phyloP scores from a whole-genome alignment of 768 basidiomycete genomes.

The Collybia nuda region DNA sequence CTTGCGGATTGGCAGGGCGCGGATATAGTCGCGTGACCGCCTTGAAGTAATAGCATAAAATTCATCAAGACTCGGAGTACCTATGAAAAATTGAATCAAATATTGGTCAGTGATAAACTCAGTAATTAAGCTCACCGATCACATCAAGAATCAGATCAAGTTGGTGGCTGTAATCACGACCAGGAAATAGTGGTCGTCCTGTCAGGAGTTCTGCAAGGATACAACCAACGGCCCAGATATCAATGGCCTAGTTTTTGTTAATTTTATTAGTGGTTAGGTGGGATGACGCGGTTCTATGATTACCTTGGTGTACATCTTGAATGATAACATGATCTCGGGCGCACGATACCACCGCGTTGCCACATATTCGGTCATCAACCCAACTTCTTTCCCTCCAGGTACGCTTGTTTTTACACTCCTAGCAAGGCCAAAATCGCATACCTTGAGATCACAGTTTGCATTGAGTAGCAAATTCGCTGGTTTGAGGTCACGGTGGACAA shows the following conservation, averaged over 20 bases:
- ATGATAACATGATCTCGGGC: slow-evolving; percentile 98
- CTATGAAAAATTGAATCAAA: background rate
- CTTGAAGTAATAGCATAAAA: slow-evolving; percentile 96
- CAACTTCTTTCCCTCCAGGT: slow-evolving; percentile 78
- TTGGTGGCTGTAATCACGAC: slow-evolving; percentile 95
- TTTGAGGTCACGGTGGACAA: slow-evolving; percentile 96
- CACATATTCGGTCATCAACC: slow-evolving; percentile 96
- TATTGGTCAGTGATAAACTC: background rate
- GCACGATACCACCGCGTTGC: slow-evolving; percentile 99
- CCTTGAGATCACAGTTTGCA: slow-evolving; percentile 95
- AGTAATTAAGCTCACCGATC: slow-evolving; percentile 40
- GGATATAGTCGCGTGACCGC: slow-evolving; percentile 92
- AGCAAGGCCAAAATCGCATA: slow-evolving; percentile 93
- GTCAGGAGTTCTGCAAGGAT: slow-evolving; percentile 94
- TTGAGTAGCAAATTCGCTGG: slow-evolving; percentile 95
- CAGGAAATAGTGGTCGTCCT: slow-evolving; percentile 95
- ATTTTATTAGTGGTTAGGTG: background rate
- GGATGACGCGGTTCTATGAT: background rate
- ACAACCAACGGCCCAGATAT: slow-evolving; percentile 86
- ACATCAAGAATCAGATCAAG: slow-evolving; percentile 94
- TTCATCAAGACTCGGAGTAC: slow-evolving; percentile 95
- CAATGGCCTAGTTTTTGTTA: slow-evolving; percentile 57
- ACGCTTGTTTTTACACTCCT: slow-evolving; percentile 84
- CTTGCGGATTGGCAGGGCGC: slow-evolving; percentile 92
- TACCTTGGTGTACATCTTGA: slow-evolving; percentile 96